Base-by-base conservation (phyloP, 164 flowering plant genomes). In the Chimonanthus salicifolius region DNA sequence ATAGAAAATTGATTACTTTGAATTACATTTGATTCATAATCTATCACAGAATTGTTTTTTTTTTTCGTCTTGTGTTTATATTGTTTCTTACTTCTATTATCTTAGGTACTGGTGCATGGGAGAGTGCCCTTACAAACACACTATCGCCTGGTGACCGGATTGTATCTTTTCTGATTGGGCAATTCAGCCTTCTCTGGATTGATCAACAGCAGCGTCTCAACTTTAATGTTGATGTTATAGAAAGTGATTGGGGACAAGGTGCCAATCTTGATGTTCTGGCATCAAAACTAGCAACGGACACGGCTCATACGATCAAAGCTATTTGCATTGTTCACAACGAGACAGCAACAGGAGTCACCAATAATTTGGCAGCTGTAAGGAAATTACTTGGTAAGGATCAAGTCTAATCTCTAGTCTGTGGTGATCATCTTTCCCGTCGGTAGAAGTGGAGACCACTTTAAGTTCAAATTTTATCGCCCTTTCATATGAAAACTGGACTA, bases 71-170 rank as follows among this genome's bases (percentile, higher is more conserved):
- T 33, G 33, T 33, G 33, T 33, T 33, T 33, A 33, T 33, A 33
- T 33, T 33, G 33, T 33, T 33, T 33, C 33, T 33, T 33, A 33
- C 13, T 54, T 54, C 16, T 54, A 11, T 54, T 54, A 16, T 5
- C 16, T 44, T 79, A 94, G 98, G 98, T 45, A 94, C 97, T 78
- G 98, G 98, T 65, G 98, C 97, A 71, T 94, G 97, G 97, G 98
- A 94, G 77, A 94, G 98, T 84, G 94, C 98, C 43, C 88, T 94
- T 54, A 94, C 98, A 66, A 94, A 94, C 83, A 94, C 97, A 2
- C 69, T 94, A 20, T 92, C 98, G 11, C 98, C 98, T 68, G 95
- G 98, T 67, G 97, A 94, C 72, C 83, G 92, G 47, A 92, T 69
- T 62, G 81, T 94, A 0, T 94, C 97, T 0, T 94, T 94, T 83